A percentile compares a stretch with the other conserved stretches of the same genome.
These are phyloP conservation scores for Lactarius quietus DNA, from an alignment of 768 basidiomycete species.

Conservation along the genomic window DNA sequence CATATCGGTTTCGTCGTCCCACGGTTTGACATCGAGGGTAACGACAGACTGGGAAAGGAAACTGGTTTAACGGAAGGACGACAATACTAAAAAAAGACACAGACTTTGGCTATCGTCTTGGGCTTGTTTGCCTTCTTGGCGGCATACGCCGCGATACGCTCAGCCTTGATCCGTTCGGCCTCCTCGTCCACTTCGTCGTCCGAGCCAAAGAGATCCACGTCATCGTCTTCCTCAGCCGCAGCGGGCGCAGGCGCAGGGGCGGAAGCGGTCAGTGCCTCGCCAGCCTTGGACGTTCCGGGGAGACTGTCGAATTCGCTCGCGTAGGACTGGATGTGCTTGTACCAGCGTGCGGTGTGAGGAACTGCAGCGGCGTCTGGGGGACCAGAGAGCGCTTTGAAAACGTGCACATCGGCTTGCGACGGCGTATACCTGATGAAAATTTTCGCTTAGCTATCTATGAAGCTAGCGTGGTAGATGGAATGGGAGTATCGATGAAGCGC, in stretches of 20 bases:
- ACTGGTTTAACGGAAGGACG: constrained; percentile 11
- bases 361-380: constrained; percentile 60
- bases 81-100: constrained; percentile 22
- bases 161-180: constrained; percentile 63
- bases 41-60: constrained; percentile 75
- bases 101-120: constrained; percentile 83
- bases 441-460: constrained; percentile 15
- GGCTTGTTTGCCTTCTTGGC: constrained; percentile 90
- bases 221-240: constrained; percentile 39
- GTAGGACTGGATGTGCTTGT: constrained; percentile 90
- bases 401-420: constrained; percentile 90
- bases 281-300: constrained; percentile 81
- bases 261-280: constrained; percentile 63
- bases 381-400: constrained; percentile 75
- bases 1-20: constrained; percentile 99
- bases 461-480: neutral
- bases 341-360: constrained; percentile 87
- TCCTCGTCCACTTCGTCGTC: constrained; percentile 46
- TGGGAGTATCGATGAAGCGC: constrained; percentile 18
- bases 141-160: constrained; percentile 91
- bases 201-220: constrained; percentile 79
- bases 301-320: constrained; percentile 71
- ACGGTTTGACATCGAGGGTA: constrained; percentile 97
- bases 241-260: constrained; percentile 34
- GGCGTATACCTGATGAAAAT: constrained; percentile 65